These are phyloP conservation scores for Inosperma sp. DNA, from an alignment of 768 basidiomycete species.

Conservation along the genomic window DNA sequence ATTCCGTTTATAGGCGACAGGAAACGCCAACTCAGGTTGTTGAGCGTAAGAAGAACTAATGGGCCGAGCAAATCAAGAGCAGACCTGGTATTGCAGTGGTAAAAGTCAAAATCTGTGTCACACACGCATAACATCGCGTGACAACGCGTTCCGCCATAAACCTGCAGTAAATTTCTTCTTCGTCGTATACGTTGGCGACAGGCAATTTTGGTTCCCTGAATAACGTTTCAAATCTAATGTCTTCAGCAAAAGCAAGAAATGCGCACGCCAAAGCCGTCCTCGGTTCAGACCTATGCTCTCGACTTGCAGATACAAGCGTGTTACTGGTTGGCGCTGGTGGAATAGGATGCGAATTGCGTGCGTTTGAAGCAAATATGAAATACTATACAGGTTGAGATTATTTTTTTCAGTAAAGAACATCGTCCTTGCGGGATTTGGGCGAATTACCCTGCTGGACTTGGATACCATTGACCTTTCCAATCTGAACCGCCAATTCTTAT, in stretches of 20 bases:
- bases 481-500: constrained; percentile 94
- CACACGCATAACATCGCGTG: too few relatives aligned
- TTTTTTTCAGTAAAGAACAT: constrained; percentile 81
- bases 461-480: constrained; percentile 99
- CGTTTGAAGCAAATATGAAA: constrained; percentile 23
- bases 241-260: constrained; percentile 45
- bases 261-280: constrained; percentile 74
- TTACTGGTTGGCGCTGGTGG: constrained; percentile 94
- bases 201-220: constrained; percentile 15
- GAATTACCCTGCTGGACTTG: constrained; percentile 90
- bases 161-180: too few relatives aligned
- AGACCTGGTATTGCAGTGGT: too few relatives aligned
- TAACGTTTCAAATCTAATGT: constrained; percentile 66
- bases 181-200: neutral
- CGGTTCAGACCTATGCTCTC: constrained; percentile 62
- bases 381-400: neutral
- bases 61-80: too few relatives aligned
- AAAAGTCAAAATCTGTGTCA: too few relatives aligned
- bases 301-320: constrained; percentile 61
- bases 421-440: constrained; percentile 86
- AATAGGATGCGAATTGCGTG: constrained; percentile 94
- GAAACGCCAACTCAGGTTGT: too few relatives aligned
- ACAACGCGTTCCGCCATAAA: too few relatives aligned
- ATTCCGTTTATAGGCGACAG: too few relatives aligned
- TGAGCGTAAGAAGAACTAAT: too few relatives aligned